These are phyloP conservation scores for Avicennia marina DNA, from an alignment of 257 asterid species.

Conservation along the genomic window DNA sequence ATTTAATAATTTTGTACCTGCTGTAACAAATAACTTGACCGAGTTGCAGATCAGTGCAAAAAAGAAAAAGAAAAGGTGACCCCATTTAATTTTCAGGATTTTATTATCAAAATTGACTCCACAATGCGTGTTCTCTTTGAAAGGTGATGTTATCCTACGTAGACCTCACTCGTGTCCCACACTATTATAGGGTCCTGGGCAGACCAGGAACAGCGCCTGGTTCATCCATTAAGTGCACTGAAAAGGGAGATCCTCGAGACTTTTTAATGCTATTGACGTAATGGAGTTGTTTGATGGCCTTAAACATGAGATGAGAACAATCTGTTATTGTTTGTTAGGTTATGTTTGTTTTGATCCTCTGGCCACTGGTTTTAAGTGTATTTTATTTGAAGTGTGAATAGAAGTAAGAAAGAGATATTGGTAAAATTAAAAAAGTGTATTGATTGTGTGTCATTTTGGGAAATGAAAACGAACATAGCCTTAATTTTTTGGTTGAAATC, in stretches of 20 bases:
- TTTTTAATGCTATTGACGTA: background rate
- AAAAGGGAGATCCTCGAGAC: background rate
- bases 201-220: background rate
- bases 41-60: slow-evolving; percentile 13
- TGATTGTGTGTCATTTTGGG: background rate
- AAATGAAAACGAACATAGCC: too few relatives aligned
- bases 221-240: background rate
- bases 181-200: slow-evolving; percentile 1
- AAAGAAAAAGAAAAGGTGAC: background rate
- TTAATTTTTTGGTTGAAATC: background rate
- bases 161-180: too few relatives aligned
- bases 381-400: too few relatives aligned
- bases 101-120: background rate
- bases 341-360: too few relatives aligned
- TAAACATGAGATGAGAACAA: slow-evolving; percentile 16
- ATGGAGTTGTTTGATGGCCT: slow-evolving; percentile 28
- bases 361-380: slow-evolving; percentile 28
- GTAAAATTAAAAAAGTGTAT: too few relatives aligned
- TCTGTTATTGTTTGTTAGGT: too few relatives aligned
- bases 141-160: background rate
- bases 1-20: too few relatives aligned
- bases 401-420: too few relatives aligned
- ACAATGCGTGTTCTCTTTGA: background rate
- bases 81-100: slow-evolving; percentile 2
- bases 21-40: background rate